Percentiles rank a stretch among this genome's conserved stretches.
These are phyloP conservation scores for Ochetophila trinervis DNA, from an alignment of 306 rosid genomes.

Conservation along the genomic window DNA sequence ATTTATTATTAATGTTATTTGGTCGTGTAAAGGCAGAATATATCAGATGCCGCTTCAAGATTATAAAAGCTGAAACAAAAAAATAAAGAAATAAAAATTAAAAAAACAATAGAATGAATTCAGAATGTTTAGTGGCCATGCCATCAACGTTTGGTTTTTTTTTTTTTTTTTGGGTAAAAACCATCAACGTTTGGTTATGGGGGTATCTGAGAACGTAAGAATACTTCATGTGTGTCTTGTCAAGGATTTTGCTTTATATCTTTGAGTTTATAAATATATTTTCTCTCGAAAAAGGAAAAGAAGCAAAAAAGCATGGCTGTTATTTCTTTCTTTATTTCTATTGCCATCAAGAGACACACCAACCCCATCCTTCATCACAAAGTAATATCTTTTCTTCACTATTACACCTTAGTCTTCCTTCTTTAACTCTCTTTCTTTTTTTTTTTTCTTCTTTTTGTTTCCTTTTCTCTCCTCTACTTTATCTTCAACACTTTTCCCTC, in stretches of 20 bases:
- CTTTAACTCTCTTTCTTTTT: conserved; percentile 23
- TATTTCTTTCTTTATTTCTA: conserved; percentile 27
- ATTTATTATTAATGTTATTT: background rate
- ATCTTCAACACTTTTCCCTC: conserved; percentile 29
- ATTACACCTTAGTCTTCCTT: conserved; percentile 30
- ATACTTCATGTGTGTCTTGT: conserved; percentile 16
- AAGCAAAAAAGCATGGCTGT: conserved; percentile 33
- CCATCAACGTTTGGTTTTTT: too few species aligned
- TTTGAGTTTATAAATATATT: conserved; percentile 12
- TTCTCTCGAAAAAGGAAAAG: conserved; percentile 32
- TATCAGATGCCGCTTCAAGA: background rate
- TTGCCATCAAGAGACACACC: conserved; percentile 8
- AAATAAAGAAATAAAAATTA: background rate
- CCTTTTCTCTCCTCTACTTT: conserved; percentile 34
- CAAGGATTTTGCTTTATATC: conserved; percentile 29
- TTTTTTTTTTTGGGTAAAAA: too few species aligned
- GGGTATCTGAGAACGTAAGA: too few species aligned
- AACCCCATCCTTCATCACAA: conserved; percentile 55
- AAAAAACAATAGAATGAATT: background rate
- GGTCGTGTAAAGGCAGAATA: conserved; percentile 1
- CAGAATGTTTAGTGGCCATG: too few species aligned
- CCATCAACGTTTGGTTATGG: too few species aligned
- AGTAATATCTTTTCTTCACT: conserved; percentile 54
- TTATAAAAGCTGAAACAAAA: background rate
- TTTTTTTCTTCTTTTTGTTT: conserved; percentile 20